These are phyloP conservation scores for Fusarium sp. DNA, from an alignment of 2,329 filamentous ascomycete genomes.

Conservation along the genomic window DNA sequence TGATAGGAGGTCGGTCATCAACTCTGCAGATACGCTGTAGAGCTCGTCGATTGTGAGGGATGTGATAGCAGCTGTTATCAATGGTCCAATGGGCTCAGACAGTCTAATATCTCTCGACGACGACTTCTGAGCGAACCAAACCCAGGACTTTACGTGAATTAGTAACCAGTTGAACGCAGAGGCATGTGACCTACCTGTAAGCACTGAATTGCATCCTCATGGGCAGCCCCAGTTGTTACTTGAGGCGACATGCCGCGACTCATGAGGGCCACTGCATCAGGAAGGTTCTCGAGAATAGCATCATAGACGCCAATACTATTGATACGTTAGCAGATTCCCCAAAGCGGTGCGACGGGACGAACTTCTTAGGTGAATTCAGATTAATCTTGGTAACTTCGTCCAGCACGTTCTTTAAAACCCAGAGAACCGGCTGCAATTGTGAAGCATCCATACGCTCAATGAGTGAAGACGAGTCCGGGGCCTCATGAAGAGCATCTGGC, in stretches of 20 bases:
- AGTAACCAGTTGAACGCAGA: conserved; percentile 15
- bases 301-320: conserved; percentile 54
- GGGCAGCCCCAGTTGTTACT: conserved; percentile 50
- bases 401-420: conserved; percentile 64
- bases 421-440: conserved; percentile 68
- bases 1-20: conserved; percentile 73
- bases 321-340: conserved; percentile 27
- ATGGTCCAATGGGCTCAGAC: conserved; percentile 67
- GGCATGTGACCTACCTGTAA: conserved; percentile 59
- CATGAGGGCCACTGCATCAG: conserved; percentile 57
- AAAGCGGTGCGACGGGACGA: conserved; percentile 38
- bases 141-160: conserved; percentile 69
- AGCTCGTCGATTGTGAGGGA: conserved; percentile 69
- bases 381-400: conserved; percentile 68
- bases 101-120: conserved; percentile 68
- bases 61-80: conserved; percentile 70
- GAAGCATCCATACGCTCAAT: conserved; percentile 61
- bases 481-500: conserved; percentile 40
- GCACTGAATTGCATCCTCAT: conserved; percentile 69
- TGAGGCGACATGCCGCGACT: conserved; percentile 51
- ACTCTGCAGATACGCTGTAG: conserved; percentile 70
- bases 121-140: conserved; percentile 76
- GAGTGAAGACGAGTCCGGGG: conserved; percentile 57
- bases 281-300: conserved; percentile 54
- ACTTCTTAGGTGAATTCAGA: conserved; percentile 68